Percentiles rank a stretch among this genome's conserved stretches.
Evolutionary conservation across 768 basidiomycete genomes (phyloP).

Genomic region (Tulasnella calospora): DNA sequence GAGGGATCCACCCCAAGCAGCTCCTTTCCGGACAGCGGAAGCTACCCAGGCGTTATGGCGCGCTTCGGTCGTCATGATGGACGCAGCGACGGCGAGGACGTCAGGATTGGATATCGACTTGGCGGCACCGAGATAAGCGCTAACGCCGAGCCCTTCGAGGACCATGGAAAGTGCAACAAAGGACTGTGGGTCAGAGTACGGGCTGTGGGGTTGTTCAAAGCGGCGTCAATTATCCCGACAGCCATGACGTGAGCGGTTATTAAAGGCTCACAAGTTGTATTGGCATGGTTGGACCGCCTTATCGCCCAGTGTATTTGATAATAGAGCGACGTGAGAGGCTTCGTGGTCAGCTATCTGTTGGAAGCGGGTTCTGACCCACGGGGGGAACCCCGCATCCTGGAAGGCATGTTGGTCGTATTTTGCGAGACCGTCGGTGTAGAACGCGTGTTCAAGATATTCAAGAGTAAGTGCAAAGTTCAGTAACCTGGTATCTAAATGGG

Average conservation of each 20-base stretch:
- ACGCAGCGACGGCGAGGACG: slow-evolving; percentile 51
- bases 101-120: slow-evolving; percentile 45
- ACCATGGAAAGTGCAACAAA: slow-evolving; percentile 51
- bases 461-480: slow-evolving; percentile 27
- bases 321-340: slow-evolving; percentile 49
- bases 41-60: slow-evolving; percentile 42
- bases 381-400: slow-evolving; percentile 37
- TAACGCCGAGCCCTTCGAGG: slow-evolving; percentile 53
- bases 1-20: not conserved
- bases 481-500: not conserved
- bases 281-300: slow-evolving; percentile 50
- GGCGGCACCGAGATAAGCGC: slow-evolving; percentile 57
- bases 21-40: not conserved
- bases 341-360: slow-evolving; percentile 54
- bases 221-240: not conserved
- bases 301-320: slow-evolving; percentile 45
- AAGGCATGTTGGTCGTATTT: slow-evolving; percentile 49
- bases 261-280: slow-evolving; percentile 51
- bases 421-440: slow-evolving; percentile 33
- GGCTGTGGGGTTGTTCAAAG: slow-evolving; percentile 35
- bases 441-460: slow-evolving; percentile 25
- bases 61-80: slow-evolving; percentile 58
- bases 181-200: slow-evolving; percentile 43
- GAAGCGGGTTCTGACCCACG: slow-evolving; percentile 49
- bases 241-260: too few relatives aligned